These are phyloP conservation scores for Pleurotus tuber-regium DNA, from an alignment of 768 basidiomycete genomes.

Conservation along the genomic window DNA sequence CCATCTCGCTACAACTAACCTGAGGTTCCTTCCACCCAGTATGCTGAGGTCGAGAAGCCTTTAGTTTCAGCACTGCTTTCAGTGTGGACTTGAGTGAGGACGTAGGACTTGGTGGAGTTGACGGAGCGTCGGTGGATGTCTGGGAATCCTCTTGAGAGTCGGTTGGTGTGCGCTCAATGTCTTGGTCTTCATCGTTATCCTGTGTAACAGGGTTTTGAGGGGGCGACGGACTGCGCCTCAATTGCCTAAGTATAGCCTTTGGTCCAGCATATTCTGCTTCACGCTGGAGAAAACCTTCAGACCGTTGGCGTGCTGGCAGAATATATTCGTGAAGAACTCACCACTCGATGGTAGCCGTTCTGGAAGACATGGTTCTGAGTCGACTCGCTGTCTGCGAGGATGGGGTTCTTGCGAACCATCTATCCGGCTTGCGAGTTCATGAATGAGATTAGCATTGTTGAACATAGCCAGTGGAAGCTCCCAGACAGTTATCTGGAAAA, in stretches of 20 bases:
- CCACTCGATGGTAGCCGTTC: conserved; percentile 67
- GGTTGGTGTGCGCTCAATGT: conserved; percentile 1
- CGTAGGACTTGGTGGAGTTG: conserved; percentile 14
- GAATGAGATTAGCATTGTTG: conserved; percentile 50
- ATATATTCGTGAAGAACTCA: conserved; percentile 28
- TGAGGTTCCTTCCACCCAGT: conserved; percentile 52
- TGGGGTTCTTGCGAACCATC: conserved; percentile 16
- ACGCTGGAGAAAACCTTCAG: conserved; percentile 63
- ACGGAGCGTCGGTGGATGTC: conserved; percentile 18
- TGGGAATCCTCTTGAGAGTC: conserved; percentile 14
- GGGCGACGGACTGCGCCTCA: conserved; percentile 44
- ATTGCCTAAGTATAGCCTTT: conserved; percentile 52
- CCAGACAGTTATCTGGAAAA: background rate
- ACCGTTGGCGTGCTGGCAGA: conserved; percentile 21
- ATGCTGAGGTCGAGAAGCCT: conserved; percentile 9
- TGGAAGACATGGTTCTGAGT: conserved; percentile 58
- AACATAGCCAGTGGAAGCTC: conserved; percentile 32
- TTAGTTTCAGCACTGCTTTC: conserved; percentile 13
- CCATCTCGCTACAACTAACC: conserved; percentile 36
- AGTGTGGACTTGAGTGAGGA: conserved; percentile 11
- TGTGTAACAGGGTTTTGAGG: conserved; percentile 16
- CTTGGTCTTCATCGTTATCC: background rate
- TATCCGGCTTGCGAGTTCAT: conserved; percentile 28
- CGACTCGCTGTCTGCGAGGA: conserved; percentile 34
- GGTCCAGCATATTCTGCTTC: conserved; percentile 65